Evolutionary conservation across 495 filamentous ascomycete genomes (phyloP).

Genomic region (Aspergillus sclerotiicarbonarius): DNA sequence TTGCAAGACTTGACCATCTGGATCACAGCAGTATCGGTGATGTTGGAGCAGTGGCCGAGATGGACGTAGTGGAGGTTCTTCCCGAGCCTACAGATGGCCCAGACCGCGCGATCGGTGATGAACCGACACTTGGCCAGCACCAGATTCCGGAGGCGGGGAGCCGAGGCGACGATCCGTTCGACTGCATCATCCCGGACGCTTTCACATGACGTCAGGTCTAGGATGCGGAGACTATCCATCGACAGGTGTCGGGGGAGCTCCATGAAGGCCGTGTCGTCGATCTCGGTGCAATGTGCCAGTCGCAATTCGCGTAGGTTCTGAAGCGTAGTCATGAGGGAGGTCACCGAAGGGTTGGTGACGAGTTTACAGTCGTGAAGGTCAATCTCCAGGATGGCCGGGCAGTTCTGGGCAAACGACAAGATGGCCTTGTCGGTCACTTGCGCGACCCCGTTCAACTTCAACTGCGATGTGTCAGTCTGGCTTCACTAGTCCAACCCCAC

Average conservation of each 20-base stretch:
- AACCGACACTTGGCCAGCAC: constrained; percentile 91
- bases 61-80: constrained; percentile 98
- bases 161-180: constrained; percentile 78
- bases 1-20: constrained; percentile 83
- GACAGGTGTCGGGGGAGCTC: constrained; percentile 65
- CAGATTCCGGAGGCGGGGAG: constrained; percentile 86
- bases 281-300: constrained; percentile 75
- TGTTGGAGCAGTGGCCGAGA: constrained; percentile 86
- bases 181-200: constrained; percentile 82
- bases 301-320: constrained; percentile 84
- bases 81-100: constrained; percentile 79
- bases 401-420: constrained; percentile 80
- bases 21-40: constrained; percentile 84
- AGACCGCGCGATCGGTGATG: constrained; percentile 87
- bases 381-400: constrained; percentile 91
- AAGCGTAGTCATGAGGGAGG: constrained; percentile 70
- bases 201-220: constrained; percentile 87
- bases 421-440: constrained; percentile 78
- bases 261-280: constrained; percentile 84
- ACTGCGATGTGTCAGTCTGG: constrained; percentile 45
- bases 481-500: constrained; percentile 3
- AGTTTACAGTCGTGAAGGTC: constrained; percentile 84
- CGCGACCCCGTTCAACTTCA: constrained; percentile 89
- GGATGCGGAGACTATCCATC: constrained; percentile 85
- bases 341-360: constrained; percentile 78